Evolutionary conservation across 345 rosid genomes (phyloP).

Genomic region (Eutrema yunnanense): DNA sequence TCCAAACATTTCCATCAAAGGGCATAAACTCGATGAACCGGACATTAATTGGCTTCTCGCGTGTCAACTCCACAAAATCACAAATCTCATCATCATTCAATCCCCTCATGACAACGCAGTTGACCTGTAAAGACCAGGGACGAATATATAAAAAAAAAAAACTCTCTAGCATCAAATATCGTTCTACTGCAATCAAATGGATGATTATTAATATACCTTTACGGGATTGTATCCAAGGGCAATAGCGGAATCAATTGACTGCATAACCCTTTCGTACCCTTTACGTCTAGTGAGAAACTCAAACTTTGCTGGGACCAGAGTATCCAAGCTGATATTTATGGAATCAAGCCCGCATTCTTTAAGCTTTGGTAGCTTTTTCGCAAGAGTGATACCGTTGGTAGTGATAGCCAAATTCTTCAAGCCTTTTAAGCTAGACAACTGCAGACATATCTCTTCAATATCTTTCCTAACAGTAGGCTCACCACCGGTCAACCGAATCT

Average conservation of each 20-base stretch:
- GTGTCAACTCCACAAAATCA: constrained; percentile 87
- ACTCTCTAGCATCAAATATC: neutral
- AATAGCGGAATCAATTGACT: constrained; percentile 72
- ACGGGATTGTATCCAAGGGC: constrained; percentile 82
- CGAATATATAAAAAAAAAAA: neutral
- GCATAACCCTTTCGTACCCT: constrained; percentile 74
- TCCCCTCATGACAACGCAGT: constrained; percentile 94
- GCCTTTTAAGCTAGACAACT: constrained; percentile 69
- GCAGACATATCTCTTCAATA: constrained; percentile 65
- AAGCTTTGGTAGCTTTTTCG: constrained; percentile 71
- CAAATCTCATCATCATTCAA: constrained; percentile 90
- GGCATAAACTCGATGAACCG: constrained; percentile 99
- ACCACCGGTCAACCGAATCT: constrained; percentile 92
- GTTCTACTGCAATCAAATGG: neutral
- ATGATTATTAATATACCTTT: constrained; percentile 42
- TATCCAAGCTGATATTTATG: constrained; percentile 80
- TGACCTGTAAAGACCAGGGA: constrained; percentile 47
- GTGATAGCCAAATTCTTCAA: constrained; percentile 78
- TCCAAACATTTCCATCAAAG: constrained; percentile 97
- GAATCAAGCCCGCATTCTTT: constrained; percentile 67
- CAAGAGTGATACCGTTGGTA: constrained; percentile 85
- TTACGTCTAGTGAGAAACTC: constrained; percentile 87
- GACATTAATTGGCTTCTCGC: constrained; percentile 71
- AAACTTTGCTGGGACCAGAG: constrained; percentile 80
- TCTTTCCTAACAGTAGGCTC: constrained; percentile 89